Conservation (phyloP, 2,329 filamentous ascomycete genomes). For the Diaporthe amygdali region DNA sequence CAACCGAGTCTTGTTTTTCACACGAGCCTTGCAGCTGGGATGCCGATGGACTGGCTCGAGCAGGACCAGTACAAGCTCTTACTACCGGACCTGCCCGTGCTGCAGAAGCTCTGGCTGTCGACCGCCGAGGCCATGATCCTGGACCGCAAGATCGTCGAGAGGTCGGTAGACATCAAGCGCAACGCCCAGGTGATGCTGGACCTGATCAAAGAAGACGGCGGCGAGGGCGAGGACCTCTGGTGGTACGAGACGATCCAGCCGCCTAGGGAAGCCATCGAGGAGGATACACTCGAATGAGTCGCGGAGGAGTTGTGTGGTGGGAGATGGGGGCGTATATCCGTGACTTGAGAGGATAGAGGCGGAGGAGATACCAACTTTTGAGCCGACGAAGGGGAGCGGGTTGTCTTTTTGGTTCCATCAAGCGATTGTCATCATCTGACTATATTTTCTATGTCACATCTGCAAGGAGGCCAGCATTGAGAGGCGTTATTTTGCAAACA, state of each 20-base stretch:
- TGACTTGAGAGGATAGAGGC: neutral
- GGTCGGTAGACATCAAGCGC: conserved; percentile 65
- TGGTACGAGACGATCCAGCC: conserved; percentile 62
- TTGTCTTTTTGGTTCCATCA: neutral
- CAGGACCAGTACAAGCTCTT: conserved; percentile 56
- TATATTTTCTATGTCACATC: conserved; percentile 18
- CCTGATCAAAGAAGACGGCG: conserved; percentile 66
- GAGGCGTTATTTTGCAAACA: conserved; percentile 11
- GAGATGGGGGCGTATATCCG: conserved; percentile 10
- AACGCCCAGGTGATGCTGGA: conserved; percentile 68
- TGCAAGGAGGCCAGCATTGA: conserved; percentile 19
- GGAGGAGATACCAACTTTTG: conserved; percentile 11
- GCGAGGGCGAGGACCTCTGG: conserved; percentile 67
- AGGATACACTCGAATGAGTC: conserved; percentile 50
- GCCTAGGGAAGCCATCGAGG: conserved; percentile 55
- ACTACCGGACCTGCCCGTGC: conserved; percentile 58
- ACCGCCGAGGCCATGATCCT: conserved; percentile 68
- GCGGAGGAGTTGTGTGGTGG: conserved; percentile 17
- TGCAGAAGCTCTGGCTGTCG: conserved; percentile 67
- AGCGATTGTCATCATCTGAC: conserved; percentile 16
- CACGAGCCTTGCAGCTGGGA: conserved; percentile 64
- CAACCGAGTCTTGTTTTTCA: conserved; percentile 56
- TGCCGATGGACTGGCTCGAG: conserved; percentile 63
- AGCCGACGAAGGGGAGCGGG: neutral
- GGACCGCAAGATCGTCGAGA: conserved; percentile 62